These are phyloP conservation scores for Pneumocystis wakefieldiae DNA, from an alignment of 1,139 yeast species.

Conservation along the genomic window DNA sequence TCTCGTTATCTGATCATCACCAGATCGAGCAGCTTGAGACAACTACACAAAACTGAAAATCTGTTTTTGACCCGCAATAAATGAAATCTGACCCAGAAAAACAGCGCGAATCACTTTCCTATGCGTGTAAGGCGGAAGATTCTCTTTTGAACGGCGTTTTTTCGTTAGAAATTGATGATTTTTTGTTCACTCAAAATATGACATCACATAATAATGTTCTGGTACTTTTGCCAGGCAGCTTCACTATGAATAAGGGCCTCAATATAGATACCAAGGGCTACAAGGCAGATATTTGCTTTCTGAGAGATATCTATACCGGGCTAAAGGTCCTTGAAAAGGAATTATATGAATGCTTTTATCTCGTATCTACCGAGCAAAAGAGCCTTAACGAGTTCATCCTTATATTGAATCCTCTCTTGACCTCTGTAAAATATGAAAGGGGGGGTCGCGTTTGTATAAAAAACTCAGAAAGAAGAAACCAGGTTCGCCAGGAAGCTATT, in stretches of 20 bases:
- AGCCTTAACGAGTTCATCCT: background rate
- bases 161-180: background rate
- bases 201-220: background rate
- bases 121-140: too few species aligned
- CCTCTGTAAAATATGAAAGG: background rate
- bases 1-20: too few species aligned
- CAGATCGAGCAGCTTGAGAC: background rate
- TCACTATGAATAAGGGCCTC: background rate
- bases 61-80: background rate
- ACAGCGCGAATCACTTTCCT: background rate
- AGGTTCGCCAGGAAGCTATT: background rate
- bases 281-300: background rate
- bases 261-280: too few species aligned
- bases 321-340: background rate
- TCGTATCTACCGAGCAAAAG: background rate
- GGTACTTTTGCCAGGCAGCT: background rate
- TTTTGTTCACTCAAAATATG: background rate
- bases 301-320: background rate
- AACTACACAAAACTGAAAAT: background rate
- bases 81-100: background rate
- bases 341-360: background rate
- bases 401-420: background rate
- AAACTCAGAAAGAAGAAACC: background rate
- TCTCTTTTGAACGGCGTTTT: background rate
- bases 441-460: background rate